Base-by-base conservation (phyloP, 2,329 filamentous ascomycete species). In the Aureobasidium subglaciale region DNA sequence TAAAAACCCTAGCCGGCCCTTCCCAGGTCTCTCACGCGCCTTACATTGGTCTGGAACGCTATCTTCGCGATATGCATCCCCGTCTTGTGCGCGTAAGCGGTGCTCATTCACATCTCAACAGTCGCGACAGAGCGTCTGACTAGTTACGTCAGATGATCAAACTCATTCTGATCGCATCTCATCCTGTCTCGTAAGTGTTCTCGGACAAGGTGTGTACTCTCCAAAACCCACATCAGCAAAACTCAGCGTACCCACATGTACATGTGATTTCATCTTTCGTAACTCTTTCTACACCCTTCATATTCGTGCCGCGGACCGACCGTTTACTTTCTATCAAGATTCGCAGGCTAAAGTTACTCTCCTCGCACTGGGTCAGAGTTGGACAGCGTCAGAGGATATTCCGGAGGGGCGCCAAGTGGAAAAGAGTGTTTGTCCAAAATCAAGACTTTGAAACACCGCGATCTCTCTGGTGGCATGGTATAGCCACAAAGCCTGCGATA, bases 31-130 rank as follows among this genome's bases (percentile, higher is more conserved):
- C 13, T 53, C 24, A 41, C 41, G 48, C 48, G 22, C 16, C 20
- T 52, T 25, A 16, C 11, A 15, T 8, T 16, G 16, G 37, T 16
- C 25, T 53, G 48, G 46, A 41, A 53, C 48, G 35, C 48, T 22
- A 30, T 32, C 20, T 15, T 18, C 9, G 9, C n/a, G 20, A 38
- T 20, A 10, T 16, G 34, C 34, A 29, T 50, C 34, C 27, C 48
- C 48, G 25, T 32, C 35, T 18, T 41, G 34, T 53, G 25, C 48
- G 37, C 35, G 37, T 53, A 40, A 53, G 48, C 48, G 48, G 48
- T 37, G 41, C n/a, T n/a, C 11, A 24, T 24, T 22, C 10, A 40
- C 27, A 11, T 41, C 16, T n/a, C n/a, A 29, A 41, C 16, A 24
- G 13, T 7, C 30, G 48, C 18, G 35, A 22, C 25, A 3, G 16